These are phyloP conservation scores for Pythium guiyangense DNA, from an alignment of 352 stramenopile species.

Conservation along the genomic window DNA sequence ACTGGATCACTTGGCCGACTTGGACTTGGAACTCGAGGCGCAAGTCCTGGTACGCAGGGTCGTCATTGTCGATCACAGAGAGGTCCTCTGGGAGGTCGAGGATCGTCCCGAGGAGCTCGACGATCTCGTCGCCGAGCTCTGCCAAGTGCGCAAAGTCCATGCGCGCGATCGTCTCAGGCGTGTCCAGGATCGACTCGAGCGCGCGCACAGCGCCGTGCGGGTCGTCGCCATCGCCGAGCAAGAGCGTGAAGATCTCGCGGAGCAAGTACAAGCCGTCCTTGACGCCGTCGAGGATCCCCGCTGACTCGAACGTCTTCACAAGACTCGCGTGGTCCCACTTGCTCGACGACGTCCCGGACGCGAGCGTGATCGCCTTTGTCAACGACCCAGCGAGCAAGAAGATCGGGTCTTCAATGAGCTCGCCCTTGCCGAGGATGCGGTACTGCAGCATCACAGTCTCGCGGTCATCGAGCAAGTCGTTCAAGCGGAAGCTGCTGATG, in stretches of 20 bases:
- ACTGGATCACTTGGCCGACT: conserved; percentile 56
- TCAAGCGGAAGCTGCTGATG: conserved; percentile 82
- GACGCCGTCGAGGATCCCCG: conserved; percentile 53
- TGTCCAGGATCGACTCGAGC: conserved; percentile 59
- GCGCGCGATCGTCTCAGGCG: conserved; percentile 46
- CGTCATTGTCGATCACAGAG: conserved; percentile 34
- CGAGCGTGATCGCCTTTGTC: conserved; percentile 55
- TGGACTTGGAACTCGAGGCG: conserved; percentile 68
- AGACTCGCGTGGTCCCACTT: conserved; percentile 48
- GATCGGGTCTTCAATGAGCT: conserved; percentile 71
- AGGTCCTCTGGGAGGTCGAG: conserved; percentile 81
- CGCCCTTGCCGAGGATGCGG: conserved; percentile 63
- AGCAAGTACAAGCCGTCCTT: conserved; percentile 54
- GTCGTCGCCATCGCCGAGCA: conserved; percentile 55
- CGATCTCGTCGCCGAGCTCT: conserved; percentile 55
- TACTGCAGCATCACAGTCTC: conserved; percentile 86
- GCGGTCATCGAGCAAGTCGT: conserved; percentile 77
- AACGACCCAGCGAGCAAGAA: conserved; percentile 77
- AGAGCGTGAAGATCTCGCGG: conserved; percentile 61
- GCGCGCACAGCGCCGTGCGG: conserved; percentile 39
- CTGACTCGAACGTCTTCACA: conserved; percentile 55
- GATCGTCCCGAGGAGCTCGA: conserved; percentile 69
- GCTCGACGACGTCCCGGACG: conserved; percentile 40
- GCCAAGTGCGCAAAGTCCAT: conserved; percentile 60
- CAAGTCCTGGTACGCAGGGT: conserved; percentile 31